Conservation (phyloP, 805 yeast genomes). For the Metschnikowia vanudenii region DNA sequence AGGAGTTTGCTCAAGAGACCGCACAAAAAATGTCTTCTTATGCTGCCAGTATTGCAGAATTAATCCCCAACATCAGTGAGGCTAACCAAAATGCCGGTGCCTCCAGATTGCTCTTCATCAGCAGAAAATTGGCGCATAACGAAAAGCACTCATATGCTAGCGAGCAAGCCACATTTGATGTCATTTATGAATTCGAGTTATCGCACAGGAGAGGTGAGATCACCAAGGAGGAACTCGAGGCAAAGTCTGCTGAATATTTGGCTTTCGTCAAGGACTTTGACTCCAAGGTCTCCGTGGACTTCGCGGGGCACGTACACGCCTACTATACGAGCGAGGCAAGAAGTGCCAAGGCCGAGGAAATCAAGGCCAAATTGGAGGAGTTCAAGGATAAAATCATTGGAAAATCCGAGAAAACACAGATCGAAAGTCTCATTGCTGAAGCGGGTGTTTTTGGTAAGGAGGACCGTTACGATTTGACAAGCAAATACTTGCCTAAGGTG, state of each 20-base stretch:
- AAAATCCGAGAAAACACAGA: conserved; percentile 38
- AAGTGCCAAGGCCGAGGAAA: conserved; percentile 22
- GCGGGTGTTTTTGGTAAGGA: conserved; percentile 39
- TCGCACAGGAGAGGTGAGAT: conserved; percentile 38
- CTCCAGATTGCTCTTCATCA: conserved; percentile 52
- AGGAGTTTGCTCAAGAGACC: conserved; percentile 37
- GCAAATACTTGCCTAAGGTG: conserved; percentile 54
- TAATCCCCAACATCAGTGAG: conserved; percentile 28
- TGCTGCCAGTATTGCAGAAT: conserved; percentile 22
- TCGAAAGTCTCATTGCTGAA: conserved; percentile 43
- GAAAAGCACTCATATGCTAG: conserved; percentile 54
- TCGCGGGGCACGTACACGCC: conserved; percentile 38
- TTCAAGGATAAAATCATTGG: conserved; percentile 28
- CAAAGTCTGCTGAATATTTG: conserved; percentile 30
- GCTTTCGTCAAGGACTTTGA: conserved; percentile 43
- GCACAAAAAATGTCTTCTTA: conserved; percentile 28
- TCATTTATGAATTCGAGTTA: conserved; percentile 45
- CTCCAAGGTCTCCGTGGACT: conserved; percentile 44
- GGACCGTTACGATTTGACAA: conserved; percentile 41
- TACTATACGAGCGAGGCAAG: conserved; percentile 35
- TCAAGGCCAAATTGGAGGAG: conserved; percentile 22
- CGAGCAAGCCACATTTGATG: conserved; percentile 53
- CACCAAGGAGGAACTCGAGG: conserved; percentile 24
- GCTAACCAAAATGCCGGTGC: conserved; percentile 39
- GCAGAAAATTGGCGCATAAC: conserved; percentile 55